Conservation (phyloP, 768 basidiomycete genomes). For the Neoboletus brunneissimus region DNA sequence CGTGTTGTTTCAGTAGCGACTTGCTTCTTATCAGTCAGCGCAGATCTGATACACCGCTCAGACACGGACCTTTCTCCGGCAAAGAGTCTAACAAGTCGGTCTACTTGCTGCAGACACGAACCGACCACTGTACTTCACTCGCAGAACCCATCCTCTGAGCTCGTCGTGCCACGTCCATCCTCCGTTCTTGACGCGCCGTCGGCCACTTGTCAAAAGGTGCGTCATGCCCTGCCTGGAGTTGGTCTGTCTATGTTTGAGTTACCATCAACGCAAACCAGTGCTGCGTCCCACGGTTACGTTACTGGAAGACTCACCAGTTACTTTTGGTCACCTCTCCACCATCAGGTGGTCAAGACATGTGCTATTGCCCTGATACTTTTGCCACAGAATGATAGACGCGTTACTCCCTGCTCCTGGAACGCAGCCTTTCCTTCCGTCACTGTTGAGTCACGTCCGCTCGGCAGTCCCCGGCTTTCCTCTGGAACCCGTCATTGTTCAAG, state of each 20-base stretch:
- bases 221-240: background rate
- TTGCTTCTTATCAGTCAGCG: background rate
- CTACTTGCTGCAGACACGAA: too few relatives aligned
- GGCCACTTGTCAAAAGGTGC: conserved; percentile 5
- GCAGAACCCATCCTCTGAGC: background rate
- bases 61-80: background rate
- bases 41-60: conserved; percentile 5
- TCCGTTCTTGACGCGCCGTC: conserved; percentile 1
- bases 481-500: conserved; percentile 62
- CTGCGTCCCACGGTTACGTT: conserved; percentile 2
- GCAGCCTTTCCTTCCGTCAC: conserved; percentile 46
- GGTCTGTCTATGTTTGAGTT: conserved; percentile 5
- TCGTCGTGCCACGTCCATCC: background rate
- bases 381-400: conserved; percentile 19
- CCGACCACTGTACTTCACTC: background rate
- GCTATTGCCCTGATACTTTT: background rate
- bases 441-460: conserved; percentile 47
- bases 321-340: background rate
- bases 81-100: too few relatives aligned
- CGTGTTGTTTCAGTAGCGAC: background rate
- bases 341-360: background rate
- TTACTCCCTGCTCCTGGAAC: conserved; percentile 42
- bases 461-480: conserved; percentile 49
- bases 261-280: conserved; percentile 28
- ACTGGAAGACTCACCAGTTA: background rate